Evolutionary conservation across 441 rosid species (phyloP), one percentile per base, ranked within the genome.

Genomic region (Manihot esculenta): DNA sequence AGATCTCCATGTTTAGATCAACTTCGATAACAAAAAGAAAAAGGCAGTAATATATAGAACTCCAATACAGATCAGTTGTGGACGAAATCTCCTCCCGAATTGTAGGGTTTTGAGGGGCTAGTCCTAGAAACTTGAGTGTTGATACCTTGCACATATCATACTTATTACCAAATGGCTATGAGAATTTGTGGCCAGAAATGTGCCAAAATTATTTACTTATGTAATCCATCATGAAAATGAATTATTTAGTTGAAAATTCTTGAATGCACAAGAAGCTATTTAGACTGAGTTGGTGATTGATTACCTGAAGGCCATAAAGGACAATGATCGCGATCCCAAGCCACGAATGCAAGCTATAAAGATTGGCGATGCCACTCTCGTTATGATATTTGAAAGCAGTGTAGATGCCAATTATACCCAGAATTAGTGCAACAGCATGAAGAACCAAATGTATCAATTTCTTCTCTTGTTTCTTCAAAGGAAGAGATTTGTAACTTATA

Each of bases 261-360:
- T 24, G 53, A 55, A 13, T 26, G 12, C 35, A 30, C 35, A 30
- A 26, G 26, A 44, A 18, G 0, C 14, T 7, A 20, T 2, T 10
- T 15, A 42, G 14, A 12, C 7, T 12, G 17, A 57, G 14, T 2
- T 11, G 5, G 4, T 15, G 14, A 62, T 18, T 68, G 58, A 48
- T 42, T 81, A 92, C 99, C 97, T 94, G 99, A 72, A 92, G 66
- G 64, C 74, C 98, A 56, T 94, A 94, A 42, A 94, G 94, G 61
- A 78, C 78, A 72, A 94, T 94, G 80, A 88, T 71, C 1, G 72
- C 75, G 9, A 94, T 88, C 13, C 99, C 99, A 60, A 94, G 81
- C 99, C 99, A 94, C 44, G 99, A 92, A 73, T 94, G 99, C 69
- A 94, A 76, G 73, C 99, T 94, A 82, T 94, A 94, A 42, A 94